phyloP scores from a whole-genome alignment of 495 filamentous ascomycete genomes.

The Aspergillus avenaceus region DNA sequence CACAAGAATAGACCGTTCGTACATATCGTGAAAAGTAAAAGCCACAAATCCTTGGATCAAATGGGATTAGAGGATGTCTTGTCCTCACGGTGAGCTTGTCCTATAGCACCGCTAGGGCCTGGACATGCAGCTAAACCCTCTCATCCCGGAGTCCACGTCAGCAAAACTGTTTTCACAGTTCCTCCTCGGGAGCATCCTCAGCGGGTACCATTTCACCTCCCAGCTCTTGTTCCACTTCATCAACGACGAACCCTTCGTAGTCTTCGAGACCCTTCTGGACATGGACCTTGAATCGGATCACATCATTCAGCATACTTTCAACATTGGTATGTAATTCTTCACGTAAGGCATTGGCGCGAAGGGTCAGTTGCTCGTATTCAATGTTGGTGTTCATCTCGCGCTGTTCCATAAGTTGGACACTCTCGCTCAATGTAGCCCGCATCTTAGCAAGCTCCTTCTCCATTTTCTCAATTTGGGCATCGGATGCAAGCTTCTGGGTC shows the following conservation, averaged over 20 bases:
- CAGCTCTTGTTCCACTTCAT: conserved; percentile 83
- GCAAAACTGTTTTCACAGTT: conserved; percentile 20
- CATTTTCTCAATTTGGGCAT: conserved; percentile 96
- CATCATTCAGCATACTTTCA: conserved; percentile 91
- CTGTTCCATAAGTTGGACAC: conserved; percentile 88
- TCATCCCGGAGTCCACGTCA: too few relatives aligned
- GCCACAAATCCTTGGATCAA: not conserved
- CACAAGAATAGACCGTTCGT: not conserved
- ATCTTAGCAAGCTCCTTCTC: conserved; percentile 95
- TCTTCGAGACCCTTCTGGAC: conserved; percentile 87
- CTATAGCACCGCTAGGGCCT: too few relatives aligned
- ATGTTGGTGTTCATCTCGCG: conserved; percentile 95
- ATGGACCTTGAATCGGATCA: conserved; percentile 98
- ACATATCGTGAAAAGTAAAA: conserved; percentile 2
- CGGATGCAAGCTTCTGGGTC: conserved; percentile 79
- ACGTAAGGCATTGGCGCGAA: conserved; percentile 75
- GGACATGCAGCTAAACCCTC: too few relatives aligned
- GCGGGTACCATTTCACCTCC: conserved; percentile 40
- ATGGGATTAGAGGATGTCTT: not conserved
- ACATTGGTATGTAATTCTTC: conserved; percentile 96
- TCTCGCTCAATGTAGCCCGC: conserved; percentile 78
- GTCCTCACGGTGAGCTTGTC: too few relatives aligned
- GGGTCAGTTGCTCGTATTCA: conserved; percentile 90
- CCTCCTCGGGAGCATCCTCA: conserved; percentile 21
- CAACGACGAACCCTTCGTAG: conserved; percentile 86